Percentiles rank a stretch among this genome's conserved stretches.
Evolutionary conservation across 2,329 filamentous ascomycete genomes (phyloP).

Genomic region (Fusarium penzigii): DNA sequence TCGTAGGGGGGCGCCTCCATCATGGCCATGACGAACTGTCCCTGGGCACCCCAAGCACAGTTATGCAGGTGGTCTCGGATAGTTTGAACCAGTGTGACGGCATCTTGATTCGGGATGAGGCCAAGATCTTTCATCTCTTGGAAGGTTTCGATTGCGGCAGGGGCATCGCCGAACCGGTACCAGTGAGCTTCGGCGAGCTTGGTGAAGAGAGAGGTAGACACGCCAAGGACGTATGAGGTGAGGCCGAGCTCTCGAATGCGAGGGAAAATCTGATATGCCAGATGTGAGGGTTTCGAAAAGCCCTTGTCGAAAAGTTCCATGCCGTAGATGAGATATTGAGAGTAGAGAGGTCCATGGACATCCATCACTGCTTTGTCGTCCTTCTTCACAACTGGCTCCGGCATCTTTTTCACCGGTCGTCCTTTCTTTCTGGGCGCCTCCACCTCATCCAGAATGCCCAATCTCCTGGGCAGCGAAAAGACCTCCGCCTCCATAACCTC

Average conservation of each 20-base stretch:
- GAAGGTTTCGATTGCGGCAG: slow-evolving; percentile 55
- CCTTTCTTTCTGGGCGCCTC: slow-evolving; percentile 1
- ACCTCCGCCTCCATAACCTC: slow-evolving; percentile 65
- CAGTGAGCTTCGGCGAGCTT: slow-evolving; percentile 64
- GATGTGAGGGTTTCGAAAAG: slow-evolving; percentile 59
- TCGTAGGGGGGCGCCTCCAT: slow-evolving; percentile 40
- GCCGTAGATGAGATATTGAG: slow-evolving; percentile 59
- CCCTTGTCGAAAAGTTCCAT: slow-evolving; percentile 57
- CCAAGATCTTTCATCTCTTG: slow-evolving; percentile 67
- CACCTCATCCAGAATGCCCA: slow-evolving; percentile 48
- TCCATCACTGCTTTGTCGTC: slow-evolving; percentile 47
- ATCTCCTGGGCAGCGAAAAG: slow-evolving; percentile 57
- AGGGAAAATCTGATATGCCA: slow-evolving; percentile 64
- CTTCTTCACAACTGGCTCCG: slow-evolving; percentile 7
- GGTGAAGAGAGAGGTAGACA: slow-evolving; percentile 70
- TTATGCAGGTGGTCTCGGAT: slow-evolving; percentile 37
- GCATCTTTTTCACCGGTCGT: slow-evolving; percentile 13
- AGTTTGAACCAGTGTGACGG: slow-evolving; percentile 26
- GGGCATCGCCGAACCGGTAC: slow-evolving; percentile 59
- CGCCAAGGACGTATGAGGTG: slow-evolving; percentile 70
- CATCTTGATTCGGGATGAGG: slow-evolving; percentile 53
- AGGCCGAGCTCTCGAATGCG: slow-evolving; percentile 68
- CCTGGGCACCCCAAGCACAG: slow-evolving; percentile 39
- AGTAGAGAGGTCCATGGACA: slow-evolving; percentile 65
- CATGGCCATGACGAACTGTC: slow-evolving; percentile 41